Conservation (phyloP, 164 flowering plant genomes). For the Saururus chinensis region DNA sequence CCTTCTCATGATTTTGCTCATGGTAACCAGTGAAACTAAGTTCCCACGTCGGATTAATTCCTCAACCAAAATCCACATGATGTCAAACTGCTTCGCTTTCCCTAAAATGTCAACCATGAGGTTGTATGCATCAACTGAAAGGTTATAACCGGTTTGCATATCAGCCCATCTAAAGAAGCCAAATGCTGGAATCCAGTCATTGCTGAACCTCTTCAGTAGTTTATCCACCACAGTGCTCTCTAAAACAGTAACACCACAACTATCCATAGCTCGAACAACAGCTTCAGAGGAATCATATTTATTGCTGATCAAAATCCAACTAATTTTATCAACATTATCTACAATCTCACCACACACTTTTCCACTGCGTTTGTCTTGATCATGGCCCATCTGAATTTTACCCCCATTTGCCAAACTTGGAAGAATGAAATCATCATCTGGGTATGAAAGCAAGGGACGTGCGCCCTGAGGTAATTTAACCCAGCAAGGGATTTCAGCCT, state of each 20-base stretch:
- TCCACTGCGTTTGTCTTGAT: neutral
- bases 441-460: conserved; percentile 6
- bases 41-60: conserved; percentile 35
- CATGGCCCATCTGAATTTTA: conserved; percentile 22
- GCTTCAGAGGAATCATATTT: conserved; percentile 18
- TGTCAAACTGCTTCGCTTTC: conserved; percentile 36
- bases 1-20: conserved; percentile 50
- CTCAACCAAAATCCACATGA: conserved; percentile 49
- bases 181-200: conserved; percentile 48
- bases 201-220: conserved; percentile 39
- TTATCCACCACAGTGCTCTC: conserved; percentile 24
- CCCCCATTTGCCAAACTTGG: conserved; percentile 15
- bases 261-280: conserved; percentile 31
- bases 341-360: neutral
- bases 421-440: conserved; percentile 40
- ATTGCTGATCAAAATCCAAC: conserved; percentile 22
- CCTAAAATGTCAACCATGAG: conserved; percentile 55
- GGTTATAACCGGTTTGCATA: conserved; percentile 24
- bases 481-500: conserved; percentile 58
- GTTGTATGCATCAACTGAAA: conserved; percentile 26
- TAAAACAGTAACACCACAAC: conserved; percentile 16
- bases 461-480: conserved; percentile 18
- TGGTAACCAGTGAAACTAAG: conserved; percentile 31
- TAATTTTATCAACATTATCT: conserved; percentile 23
- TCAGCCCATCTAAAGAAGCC: conserved; percentile 58